phyloP scores from a whole-genome alignment of 495 filamentous ascomycete genomes.

The Neurospora africana region DNA sequence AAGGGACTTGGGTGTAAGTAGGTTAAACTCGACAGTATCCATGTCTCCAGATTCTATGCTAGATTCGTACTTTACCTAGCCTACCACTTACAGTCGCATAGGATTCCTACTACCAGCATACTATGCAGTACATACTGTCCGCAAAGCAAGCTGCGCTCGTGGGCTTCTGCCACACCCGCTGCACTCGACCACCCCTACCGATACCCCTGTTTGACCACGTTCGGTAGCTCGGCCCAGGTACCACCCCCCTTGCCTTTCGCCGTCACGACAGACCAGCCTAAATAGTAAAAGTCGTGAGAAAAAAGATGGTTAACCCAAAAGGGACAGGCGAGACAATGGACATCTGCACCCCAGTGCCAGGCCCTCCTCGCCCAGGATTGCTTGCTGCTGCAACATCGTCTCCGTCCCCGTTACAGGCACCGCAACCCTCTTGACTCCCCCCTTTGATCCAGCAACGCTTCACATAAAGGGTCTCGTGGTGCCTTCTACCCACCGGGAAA shows the following conservation, averaged over 20 bases:
- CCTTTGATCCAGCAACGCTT: background rate
- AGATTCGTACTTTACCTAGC: background rate
- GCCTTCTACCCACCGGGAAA: background rate
- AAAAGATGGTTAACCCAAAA: background rate
- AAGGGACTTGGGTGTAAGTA: background rate
- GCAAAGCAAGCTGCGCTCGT: background rate
- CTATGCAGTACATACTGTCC: background rate
- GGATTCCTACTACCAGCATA: background rate
- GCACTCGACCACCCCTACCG: background rate
- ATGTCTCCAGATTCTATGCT: background rate
- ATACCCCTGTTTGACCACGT: background rate
- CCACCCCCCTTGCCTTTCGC: background rate
- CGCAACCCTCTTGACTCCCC: background rate
- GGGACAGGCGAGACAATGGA: background rate
- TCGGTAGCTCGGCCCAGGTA: background rate
- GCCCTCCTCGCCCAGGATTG: background rate
- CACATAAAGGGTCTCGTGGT: constrained; percentile 1
- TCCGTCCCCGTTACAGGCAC: background rate
- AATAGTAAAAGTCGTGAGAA: background rate
- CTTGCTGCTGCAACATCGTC: background rate
- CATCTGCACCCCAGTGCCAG: background rate
- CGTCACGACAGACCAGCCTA: background rate
- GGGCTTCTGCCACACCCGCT: background rate
- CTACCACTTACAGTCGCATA: background rate
- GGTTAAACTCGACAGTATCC: background rate